phyloP scores from a whole-genome alignment of 257 asterid species.

The Jacaranda copaia region DNA sequence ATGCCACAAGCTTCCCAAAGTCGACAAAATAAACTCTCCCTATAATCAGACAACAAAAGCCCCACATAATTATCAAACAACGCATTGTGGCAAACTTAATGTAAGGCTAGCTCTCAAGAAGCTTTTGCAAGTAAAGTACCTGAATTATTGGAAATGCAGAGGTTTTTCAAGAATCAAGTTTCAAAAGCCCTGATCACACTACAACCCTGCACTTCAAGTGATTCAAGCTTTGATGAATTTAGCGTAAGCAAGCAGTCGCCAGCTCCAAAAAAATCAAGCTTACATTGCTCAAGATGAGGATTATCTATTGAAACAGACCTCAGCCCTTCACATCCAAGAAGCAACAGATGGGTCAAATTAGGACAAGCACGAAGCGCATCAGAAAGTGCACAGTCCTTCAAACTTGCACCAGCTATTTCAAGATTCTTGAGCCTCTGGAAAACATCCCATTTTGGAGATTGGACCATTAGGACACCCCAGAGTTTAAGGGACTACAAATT shows the following conservation, averaged over 20 bases:
- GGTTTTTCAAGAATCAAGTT: slow-evolving; percentile 38
- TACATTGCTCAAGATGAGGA: slow-evolving; percentile 55
- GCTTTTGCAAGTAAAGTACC: neutral
- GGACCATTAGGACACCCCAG: slow-evolving; percentile 72
- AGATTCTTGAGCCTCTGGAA: slow-evolving; percentile 60
- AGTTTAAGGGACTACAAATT: slow-evolving; percentile 67
- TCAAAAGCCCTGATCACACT: slow-evolving; percentile 59
- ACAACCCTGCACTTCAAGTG: slow-evolving; percentile 71
- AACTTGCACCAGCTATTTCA: slow-evolving; percentile 69
- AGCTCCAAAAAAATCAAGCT: slow-evolving; percentile 65
- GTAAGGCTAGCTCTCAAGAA: neutral
- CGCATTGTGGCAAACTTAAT: neutral
- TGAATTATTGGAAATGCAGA: neutral
- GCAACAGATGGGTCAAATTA: slow-evolving; percentile 53
- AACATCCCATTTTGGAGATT: slow-evolving; percentile 62
- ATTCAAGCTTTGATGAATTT: slow-evolving; percentile 51
- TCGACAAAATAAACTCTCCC: slow-evolving; percentile 63
- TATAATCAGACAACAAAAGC: slow-evolving; percentile 25
- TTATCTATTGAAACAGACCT: slow-evolving; percentile 49
- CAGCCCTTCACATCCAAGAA: slow-evolving; percentile 75
- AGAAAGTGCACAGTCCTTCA: slow-evolving; percentile 52
- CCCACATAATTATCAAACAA: neutral
- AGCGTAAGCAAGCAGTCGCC: slow-evolving; percentile 60
- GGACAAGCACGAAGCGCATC: slow-evolving; percentile 61
- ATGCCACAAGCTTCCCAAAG: slow-evolving; percentile 63